Percentiles rank a stretch among this genome's conserved stretches.
phyloP scores from a whole-genome alignment of 176 grass and related monocot genomes.

The Cenchrus fungigraminus region DNA sequence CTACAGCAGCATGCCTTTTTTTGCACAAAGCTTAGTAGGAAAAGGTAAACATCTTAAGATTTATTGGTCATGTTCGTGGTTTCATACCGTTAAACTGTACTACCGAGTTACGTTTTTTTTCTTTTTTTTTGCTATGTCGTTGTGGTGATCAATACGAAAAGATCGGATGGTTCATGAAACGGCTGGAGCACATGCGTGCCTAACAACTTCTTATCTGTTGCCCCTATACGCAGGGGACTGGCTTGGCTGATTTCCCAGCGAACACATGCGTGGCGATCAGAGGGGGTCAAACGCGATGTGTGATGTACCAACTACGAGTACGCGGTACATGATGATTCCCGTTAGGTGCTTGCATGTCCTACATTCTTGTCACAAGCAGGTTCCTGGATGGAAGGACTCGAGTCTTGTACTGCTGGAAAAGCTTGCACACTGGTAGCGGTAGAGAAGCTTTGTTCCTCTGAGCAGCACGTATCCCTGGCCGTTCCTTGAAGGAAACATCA shows the following conservation, averaged over 20 bases:
- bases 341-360: constrained; percentile 40
- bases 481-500: constrained; percentile 42
- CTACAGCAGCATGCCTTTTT: constrained; percentile 23
- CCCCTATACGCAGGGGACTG: background rate
- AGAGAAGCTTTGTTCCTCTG: constrained; percentile 34
- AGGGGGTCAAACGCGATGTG: constrained; percentile 31
- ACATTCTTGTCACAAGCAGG: constrained; percentile 28
- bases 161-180: constrained; percentile 18
- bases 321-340: constrained; percentile 39
- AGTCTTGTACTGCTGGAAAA: constrained; percentile 12
- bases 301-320: constrained; percentile 42
- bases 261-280: constrained; percentile 32
- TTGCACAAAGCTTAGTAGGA: constrained; percentile 13
- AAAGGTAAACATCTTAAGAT: constrained; percentile 16
- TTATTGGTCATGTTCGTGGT: background rate
- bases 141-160: background rate
- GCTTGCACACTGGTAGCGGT: background rate
- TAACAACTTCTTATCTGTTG: constrained; percentile 23
- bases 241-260: constrained; percentile 9
- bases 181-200: background rate
- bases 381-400: constrained; percentile 27
- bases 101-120: background rate
- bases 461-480: constrained; percentile 31
- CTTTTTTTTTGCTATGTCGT: background rate
- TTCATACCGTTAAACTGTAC: constrained; percentile 13